Evolutionary conservation across 2,329 filamentous ascomycete species (phyloP).

Genomic region (Sporothrix brasiliensis): DNA sequence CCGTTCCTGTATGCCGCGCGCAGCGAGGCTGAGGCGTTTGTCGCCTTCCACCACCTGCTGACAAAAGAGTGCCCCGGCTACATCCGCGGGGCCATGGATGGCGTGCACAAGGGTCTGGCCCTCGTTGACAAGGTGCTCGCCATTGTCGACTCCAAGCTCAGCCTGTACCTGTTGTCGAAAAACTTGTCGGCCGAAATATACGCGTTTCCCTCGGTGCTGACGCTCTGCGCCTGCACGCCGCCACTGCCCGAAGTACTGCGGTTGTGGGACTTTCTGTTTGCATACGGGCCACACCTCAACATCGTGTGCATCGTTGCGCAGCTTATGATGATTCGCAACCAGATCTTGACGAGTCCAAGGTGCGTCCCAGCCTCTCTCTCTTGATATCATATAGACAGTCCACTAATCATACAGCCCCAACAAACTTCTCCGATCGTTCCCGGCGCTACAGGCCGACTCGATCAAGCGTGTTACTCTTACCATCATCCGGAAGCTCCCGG

Average conservation of each 20-base stretch:
- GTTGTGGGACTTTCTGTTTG: conserved; percentile 96
- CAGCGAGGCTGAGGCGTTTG: conserved; percentile 92
- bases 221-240: conserved; percentile 92
- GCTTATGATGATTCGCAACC: conserved; percentile 81
- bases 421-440: conserved; percentile 85
- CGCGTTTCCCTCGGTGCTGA: conserved; percentile 92
- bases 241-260: conserved; percentile 89
- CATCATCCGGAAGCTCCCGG: conserved; percentile 86
- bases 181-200: conserved; percentile 92
- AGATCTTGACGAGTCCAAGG: conserved; percentile 82
- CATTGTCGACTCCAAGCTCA: conserved; percentile 87
- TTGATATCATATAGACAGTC: not conserved
- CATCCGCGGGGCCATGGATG: conserved; percentile 94
- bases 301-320: conserved; percentile 96
- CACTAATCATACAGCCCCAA: conserved; percentile 68
- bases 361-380: conserved; percentile 47
- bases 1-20: conserved; percentile 93
- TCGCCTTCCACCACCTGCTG: conserved; percentile 84
- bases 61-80: conserved; percentile 90
- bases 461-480: conserved; percentile 84
- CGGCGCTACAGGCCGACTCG: conserved; percentile 77
- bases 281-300: conserved; percentile 92
- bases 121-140: conserved; percentile 90
- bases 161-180: conserved; percentile 79
- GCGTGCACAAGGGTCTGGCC: conserved; percentile 87